phyloP scores from a whole-genome alignment of 805 yeast species.

The Saturnispora mendoncae region DNA sequence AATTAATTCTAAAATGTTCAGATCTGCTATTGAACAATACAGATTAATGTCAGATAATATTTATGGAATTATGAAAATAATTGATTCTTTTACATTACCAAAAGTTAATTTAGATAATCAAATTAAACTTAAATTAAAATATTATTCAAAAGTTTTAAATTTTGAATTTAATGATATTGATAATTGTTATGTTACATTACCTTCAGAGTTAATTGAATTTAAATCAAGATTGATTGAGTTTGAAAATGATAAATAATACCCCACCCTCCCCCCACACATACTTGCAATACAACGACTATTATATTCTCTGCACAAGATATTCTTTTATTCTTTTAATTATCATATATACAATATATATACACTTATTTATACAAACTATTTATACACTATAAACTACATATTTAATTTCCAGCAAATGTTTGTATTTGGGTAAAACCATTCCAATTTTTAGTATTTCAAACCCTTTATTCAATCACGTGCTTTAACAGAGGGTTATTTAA shows the following conservation, averaged over 20 bases:
- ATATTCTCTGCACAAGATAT: background rate
- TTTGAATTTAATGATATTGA: conserved; percentile 30
- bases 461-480: conserved; percentile 11
- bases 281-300: no score
- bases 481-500: background rate
- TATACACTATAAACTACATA: no score
- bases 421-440: no score
- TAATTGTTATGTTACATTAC: conserved; percentile 29
- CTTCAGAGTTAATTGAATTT: conserved; percentile 24
- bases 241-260: background rate
- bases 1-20: conserved; percentile 23
- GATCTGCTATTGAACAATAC: conserved; percentile 26
- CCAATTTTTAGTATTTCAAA: no score
- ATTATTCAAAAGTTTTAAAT: conserved; percentile 24
- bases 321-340: background rate
- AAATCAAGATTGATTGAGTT: conserved; percentile 12
- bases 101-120: conserved; percentile 9
- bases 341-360: background rate
- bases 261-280: conserved; percentile 4
- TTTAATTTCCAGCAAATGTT: no score
- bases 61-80: conserved; percentile 28
- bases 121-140: conserved; percentile 19
- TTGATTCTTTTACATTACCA: conserved; percentile 13
- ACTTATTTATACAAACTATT: background rate
- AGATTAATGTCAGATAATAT: conserved; percentile 28